A percentile compares a stretch with the other conserved stretches of the same genome.
These are phyloP conservation scores for Krasilnikovozyma curviuscula DNA, from an alignment of 768 basidiomycete genomes.

Conservation along the genomic window DNA sequence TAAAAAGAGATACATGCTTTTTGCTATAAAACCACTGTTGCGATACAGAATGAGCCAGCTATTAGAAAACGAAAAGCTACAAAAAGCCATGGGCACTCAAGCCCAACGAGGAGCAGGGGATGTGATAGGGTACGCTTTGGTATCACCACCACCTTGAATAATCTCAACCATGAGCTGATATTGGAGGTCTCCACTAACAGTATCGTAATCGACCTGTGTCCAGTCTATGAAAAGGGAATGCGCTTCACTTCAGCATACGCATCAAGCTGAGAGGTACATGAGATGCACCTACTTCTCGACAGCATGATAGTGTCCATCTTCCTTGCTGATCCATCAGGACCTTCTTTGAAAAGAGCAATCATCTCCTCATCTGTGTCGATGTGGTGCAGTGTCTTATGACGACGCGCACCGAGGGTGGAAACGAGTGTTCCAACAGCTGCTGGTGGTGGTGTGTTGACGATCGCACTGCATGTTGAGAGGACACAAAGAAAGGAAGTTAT, in stretches of 20 bases:
- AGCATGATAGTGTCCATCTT: conserved; percentile 36
- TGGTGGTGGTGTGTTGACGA: conserved; percentile 85
- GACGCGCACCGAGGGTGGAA: conserved; percentile 47
- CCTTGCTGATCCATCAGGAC: conserved; percentile 54
- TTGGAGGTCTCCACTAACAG: conserved; percentile 40
- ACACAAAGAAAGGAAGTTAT: neutral
- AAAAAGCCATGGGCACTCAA: too few relatives aligned
- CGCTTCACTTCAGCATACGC: neutral
- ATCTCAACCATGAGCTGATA: conserved; percentile 79
- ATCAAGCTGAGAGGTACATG: neutral
- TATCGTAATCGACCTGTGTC: conserved; percentile 36
- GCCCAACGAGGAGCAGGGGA: neutral
- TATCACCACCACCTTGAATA: conserved; percentile 60
- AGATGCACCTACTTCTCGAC: conserved; percentile 1
- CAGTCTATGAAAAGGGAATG: conserved; percentile 2
- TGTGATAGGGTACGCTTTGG: conserved; percentile 35
- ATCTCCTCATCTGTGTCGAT: conserved; percentile 69
- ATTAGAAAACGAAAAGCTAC: neutral
- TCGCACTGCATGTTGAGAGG: conserved; percentile 54
- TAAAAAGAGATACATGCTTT: too few relatives aligned
- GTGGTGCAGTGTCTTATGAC: conserved; percentile 60
- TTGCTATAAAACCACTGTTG: neutral
- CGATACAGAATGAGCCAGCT: neutral
- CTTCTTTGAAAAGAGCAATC: conserved; percentile 56
- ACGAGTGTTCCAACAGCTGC: conserved; percentile 58